Conservation (phyloP, 495 filamentous ascomycete species). For the Cenococcum geophilum region DNA sequence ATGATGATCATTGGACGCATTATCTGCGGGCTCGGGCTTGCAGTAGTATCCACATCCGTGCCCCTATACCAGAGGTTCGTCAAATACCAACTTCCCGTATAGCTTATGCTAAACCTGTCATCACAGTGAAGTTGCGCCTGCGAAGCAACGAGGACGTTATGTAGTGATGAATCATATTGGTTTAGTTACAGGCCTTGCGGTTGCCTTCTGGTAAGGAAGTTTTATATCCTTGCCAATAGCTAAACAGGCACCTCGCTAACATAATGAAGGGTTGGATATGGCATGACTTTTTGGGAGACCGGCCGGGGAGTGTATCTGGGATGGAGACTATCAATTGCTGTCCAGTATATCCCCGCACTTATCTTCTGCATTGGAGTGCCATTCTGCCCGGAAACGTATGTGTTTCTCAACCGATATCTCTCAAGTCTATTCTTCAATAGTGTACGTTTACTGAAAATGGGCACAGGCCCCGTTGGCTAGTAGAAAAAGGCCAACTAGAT, state of each 20-base stretch:
- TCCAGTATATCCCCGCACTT: conserved; percentile 43
- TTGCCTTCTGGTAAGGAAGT: conserved; percentile 47
- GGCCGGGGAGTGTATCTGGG: conserved; percentile 20
- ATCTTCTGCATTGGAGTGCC: conserved; percentile 44
- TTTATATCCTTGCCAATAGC: background rate
- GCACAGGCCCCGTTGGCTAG: conserved; percentile 40
- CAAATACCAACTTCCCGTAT: background rate
- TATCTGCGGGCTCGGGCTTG: conserved; percentile 48
- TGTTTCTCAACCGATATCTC: background rate
- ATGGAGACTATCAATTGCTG: conserved; percentile 45
- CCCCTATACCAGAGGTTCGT: conserved; percentile 51
- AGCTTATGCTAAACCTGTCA: background rate
- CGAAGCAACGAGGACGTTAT: conserved; percentile 47
- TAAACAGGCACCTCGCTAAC: background rate
- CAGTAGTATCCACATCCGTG: conserved; percentile 50
- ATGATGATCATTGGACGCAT: conserved; percentile 51
- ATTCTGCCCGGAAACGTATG: conserved; percentile 47
- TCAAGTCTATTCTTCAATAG: background rate
- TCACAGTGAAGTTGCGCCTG: conserved; percentile 47
- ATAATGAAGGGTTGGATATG: conserved; percentile 25
- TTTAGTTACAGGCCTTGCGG: conserved; percentile 47
- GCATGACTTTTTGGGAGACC: conserved; percentile 27
- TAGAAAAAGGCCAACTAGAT: conserved; percentile 41
- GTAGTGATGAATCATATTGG: conserved; percentile 56
- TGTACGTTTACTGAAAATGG: background rate